Conservation (phyloP, 192 early-diverging fungal species). For the Entophlyctis helioformis region DNA sequence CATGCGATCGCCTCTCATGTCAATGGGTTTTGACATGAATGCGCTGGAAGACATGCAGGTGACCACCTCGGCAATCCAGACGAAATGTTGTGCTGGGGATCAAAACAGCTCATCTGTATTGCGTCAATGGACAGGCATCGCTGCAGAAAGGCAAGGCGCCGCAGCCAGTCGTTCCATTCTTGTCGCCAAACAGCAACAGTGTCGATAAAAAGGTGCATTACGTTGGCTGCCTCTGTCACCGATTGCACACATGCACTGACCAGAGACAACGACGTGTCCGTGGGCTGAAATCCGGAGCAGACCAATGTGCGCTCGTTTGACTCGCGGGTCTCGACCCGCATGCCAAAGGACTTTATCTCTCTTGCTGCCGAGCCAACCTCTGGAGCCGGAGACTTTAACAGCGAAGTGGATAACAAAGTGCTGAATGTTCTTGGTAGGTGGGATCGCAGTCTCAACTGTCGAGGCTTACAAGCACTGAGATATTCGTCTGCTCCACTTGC, state of each 20-base stretch:
- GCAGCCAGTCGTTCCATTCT: no score
- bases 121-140: no score
- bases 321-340: slow-evolving; percentile 20
- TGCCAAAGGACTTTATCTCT: slow-evolving; percentile 35
- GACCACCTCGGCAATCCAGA: no score
- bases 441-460: background rate
- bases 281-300: background rate
- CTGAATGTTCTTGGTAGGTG: slow-evolving; percentile 14
- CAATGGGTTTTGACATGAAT: no score
- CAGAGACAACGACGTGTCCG: background rate
- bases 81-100: no score
- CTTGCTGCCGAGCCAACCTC: slow-evolving; percentile 27
- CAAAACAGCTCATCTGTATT: no score
- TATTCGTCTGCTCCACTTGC: background rate
- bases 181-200: background rate
- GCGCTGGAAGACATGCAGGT: no score
- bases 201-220: background rate
- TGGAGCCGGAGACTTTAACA: slow-evolving; percentile 22
- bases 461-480: background rate
- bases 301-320: slow-evolving; percentile 11
- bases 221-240: background rate
- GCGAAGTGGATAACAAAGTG: slow-evolving; percentile 13
- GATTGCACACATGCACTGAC: no score
- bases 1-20: no score
- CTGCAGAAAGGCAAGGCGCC: no score